phyloP scores from a whole-genome alignment of 164 flowering plant genomes.

The Vitis rupestris region DNA sequence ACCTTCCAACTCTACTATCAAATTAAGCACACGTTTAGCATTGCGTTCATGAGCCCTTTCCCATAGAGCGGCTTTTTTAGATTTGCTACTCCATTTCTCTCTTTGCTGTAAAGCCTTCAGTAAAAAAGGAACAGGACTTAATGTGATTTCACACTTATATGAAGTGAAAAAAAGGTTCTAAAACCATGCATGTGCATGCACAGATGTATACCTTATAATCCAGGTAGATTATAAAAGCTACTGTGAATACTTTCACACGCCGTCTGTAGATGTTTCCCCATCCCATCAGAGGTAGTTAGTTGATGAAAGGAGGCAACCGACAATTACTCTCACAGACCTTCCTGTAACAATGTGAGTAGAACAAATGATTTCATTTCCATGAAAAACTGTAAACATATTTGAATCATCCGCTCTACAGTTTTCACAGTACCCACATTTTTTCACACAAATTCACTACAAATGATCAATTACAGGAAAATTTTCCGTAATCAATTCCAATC shows the following conservation, averaged over 20 bases:
- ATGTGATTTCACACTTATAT: neutral
- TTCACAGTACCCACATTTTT: too few relatives aligned
- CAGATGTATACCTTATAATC: conserved; percentile 72
- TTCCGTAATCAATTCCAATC: too few relatives aligned
- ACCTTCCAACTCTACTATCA: conserved; percentile 87
- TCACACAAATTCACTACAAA: too few relatives aligned
- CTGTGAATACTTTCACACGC: conserved; percentile 76
- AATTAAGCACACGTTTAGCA: conserved; percentile 78
- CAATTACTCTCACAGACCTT: too few relatives aligned
- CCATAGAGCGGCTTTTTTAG: conserved; percentile 62
- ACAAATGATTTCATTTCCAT: too few relatives aligned
- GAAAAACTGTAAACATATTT: too few relatives aligned
- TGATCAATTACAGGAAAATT: too few relatives aligned
- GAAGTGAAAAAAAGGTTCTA: too few relatives aligned
- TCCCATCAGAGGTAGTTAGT: conserved; percentile 44
- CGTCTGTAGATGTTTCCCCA: conserved; percentile 82
- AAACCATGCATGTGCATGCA: neutral
- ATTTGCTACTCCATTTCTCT: conserved; percentile 67
- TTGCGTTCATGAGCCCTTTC: conserved; percentile 90
- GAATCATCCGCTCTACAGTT: too few relatives aligned
- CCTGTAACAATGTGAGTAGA: too few relatives aligned
- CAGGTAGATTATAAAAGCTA: conserved; percentile 71
- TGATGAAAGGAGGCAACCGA: neutral
- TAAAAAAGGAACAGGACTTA: neutral
- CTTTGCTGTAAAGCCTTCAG: conserved; percentile 79